Conservation (phyloP, 2,329 filamentous ascomycete genomes). For the Cercospora sesami region DNA sequence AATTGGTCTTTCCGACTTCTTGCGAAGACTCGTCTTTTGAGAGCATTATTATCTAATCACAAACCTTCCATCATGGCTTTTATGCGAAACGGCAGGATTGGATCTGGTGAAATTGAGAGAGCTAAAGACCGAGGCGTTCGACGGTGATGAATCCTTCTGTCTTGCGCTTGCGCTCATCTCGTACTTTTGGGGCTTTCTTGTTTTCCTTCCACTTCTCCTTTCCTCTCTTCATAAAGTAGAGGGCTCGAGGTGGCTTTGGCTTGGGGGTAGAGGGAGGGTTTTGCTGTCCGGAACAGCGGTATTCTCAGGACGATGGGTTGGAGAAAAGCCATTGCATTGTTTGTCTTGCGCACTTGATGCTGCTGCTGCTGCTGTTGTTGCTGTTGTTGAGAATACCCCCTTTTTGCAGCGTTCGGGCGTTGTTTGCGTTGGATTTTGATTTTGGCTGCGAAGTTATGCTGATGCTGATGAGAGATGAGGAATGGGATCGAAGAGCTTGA, state of each 20-base stretch:
- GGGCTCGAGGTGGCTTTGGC: slow-evolving; percentile 5
- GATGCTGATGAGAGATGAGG: neutral
- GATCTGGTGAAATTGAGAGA: neutral
- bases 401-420: slow-evolving; percentile 12
- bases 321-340: slow-evolving; percentile 9
- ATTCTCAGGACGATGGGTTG: neutral
- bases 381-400: slow-evolving; percentile 8
- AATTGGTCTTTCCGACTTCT: neutral
- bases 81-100: slow-evolving; percentile 7
- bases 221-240: neutral
- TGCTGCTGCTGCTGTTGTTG: neutral
- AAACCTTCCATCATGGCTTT: neutral
- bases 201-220: neutral
- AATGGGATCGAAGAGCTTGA: neutral
- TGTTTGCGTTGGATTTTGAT: neutral
- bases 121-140: neutral
- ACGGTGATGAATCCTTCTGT: slow-evolving; percentile 11
- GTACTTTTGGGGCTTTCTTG: neutral
- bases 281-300: slow-evolving; percentile 7
- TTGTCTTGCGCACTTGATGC: neutral
- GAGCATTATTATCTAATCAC: neutral
- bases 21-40: neutral
- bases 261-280: neutral
- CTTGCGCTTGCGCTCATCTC: neutral
- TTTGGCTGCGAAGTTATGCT: neutral